These are phyloP conservation scores for Terfezia claveryi DNA, from an alignment of 495 filamentous ascomycete genomes.

Conservation along the genomic window DNA sequence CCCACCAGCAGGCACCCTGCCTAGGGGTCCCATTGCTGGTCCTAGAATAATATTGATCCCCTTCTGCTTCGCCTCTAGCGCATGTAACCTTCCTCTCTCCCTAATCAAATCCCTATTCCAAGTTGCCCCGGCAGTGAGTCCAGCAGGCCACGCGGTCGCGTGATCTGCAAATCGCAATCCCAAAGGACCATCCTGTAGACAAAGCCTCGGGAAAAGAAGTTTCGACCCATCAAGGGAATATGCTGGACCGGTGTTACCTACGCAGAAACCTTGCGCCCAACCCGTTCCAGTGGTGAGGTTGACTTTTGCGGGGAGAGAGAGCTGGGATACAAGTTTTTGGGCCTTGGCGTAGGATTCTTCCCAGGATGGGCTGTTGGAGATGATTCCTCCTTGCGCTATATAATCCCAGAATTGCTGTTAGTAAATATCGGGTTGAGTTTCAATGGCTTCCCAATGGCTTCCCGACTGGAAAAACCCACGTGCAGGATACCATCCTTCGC, in stretches of 20 bases:
- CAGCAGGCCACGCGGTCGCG: constrained; percentile 62
- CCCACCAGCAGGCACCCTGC: constrained; percentile 65
- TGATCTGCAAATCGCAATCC: constrained; percentile 44
- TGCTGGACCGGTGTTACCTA: constrained; percentile 70
- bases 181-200: constrained; percentile 77
- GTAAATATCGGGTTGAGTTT: no score
- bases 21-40: constrained; percentile 54
- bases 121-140: constrained; percentile 63
- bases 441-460: no score
- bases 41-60: constrained; percentile 61
- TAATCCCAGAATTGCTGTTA: no score
- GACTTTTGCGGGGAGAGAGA: constrained; percentile 81
- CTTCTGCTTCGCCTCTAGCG: constrained; percentile 42
- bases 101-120: constrained; percentile 71
- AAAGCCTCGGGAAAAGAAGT: constrained; percentile 63
- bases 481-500: not conserved
- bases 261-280: constrained; percentile 75
- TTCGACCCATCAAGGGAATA: constrained; percentile 12
- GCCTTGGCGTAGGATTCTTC: constrained; percentile 64
- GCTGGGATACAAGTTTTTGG: constrained; percentile 47
- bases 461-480: not conserved
- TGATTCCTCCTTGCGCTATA: constrained; percentile 39
- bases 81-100: constrained; percentile 43
- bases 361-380: constrained; percentile 42
- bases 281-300: constrained; percentile 86